phyloP scores from a whole-genome alignment of 2,329 filamentous ascomycete genomes.

The Volutella citrinella region DNA sequence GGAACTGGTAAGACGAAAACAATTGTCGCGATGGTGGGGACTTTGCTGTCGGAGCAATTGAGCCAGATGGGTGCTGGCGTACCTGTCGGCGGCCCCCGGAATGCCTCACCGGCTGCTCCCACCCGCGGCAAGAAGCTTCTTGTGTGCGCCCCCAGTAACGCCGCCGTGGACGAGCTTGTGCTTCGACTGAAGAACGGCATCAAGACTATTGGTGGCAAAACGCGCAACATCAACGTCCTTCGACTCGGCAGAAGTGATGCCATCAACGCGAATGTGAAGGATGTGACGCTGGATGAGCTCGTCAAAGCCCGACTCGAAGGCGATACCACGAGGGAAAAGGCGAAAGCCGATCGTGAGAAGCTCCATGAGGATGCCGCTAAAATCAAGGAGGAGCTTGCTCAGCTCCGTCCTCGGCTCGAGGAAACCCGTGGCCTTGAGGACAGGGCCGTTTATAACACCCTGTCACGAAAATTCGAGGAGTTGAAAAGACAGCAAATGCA shows the following conservation, averaged over 20 bases:
- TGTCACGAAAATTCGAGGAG: constrained; percentile 75
- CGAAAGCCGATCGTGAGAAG: constrained; percentile 54
- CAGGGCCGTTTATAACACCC: constrained; percentile 43
- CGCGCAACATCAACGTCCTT: constrained; percentile 78
- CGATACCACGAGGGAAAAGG: constrained; percentile 56
- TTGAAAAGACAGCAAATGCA: constrained; percentile 70
- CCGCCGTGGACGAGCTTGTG: constrained; percentile 93
- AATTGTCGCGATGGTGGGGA: constrained; percentile 92
- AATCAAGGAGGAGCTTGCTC: constrained; percentile 72
- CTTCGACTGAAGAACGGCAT: constrained; percentile 87
- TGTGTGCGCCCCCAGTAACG: constrained; percentile 97
- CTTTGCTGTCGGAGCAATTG: constrained; percentile 50
- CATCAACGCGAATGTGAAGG: constrained; percentile 83
- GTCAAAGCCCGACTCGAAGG: constrained; percentile 71
- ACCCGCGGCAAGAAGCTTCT: constrained; percentile 73
- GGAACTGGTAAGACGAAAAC: constrained; percentile 99
- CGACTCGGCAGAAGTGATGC: constrained; percentile 88
- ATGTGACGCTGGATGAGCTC: constrained; percentile 90
- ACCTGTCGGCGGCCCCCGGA: constrained; percentile 27
- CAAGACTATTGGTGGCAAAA: constrained; percentile 69
- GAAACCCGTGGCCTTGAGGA: constrained; percentile 58
- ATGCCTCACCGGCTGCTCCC: constrained; percentile 14
- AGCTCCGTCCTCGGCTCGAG: constrained; percentile 70
- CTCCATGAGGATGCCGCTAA: constrained; percentile 63
- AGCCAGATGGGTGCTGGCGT: constrained; percentile 32